These are phyloP conservation scores for Hygrophoropsis aurantiaca DNA, from an alignment of 768 basidiomycete species.

Conservation along the genomic window DNA sequence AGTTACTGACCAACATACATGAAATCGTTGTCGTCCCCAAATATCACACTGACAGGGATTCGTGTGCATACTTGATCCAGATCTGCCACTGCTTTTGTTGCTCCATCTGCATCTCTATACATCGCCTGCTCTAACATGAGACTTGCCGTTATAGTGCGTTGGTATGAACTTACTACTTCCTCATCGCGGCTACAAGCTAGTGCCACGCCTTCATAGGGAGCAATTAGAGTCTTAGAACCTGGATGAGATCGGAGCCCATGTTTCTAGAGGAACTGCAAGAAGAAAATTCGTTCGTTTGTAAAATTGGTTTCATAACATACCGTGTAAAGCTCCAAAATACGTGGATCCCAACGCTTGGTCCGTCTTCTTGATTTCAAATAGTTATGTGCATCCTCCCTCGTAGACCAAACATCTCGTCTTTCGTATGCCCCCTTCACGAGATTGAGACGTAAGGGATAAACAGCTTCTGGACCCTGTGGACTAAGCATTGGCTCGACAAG, in stretches of 20 bases:
- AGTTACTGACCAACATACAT: slow-evolving; percentile 38
- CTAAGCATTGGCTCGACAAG: slow-evolving; percentile 68
- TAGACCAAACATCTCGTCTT: slow-evolving; percentile 53
- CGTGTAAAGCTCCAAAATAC: slow-evolving; percentile 52
- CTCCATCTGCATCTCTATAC: slow-evolving; percentile 60
- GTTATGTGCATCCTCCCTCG: slow-evolving; percentile 39
- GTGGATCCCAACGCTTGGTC: slow-evolving; percentile 50
- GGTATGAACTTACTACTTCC: slow-evolving; percentile 48
- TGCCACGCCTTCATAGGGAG: slow-evolving; percentile 41
- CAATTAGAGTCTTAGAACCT: slow-evolving; percentile 23
- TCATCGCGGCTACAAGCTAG: slow-evolving; percentile 62
- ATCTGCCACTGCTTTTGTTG: slow-evolving; percentile 49
- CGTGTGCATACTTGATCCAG: slow-evolving; percentile 39
- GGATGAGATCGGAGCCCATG: slow-evolving; percentile 44
- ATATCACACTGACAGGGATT: slow-evolving; percentile 52
- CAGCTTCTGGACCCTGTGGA: slow-evolving; percentile 43
- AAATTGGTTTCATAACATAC: slow-evolving; percentile 33
- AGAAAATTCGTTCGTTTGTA: background rate
- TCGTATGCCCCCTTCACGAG: slow-evolving; percentile 50
- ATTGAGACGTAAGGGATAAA: slow-evolving; percentile 37
- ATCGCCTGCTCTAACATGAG: slow-evolving; percentile 44
- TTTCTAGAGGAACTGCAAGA: slow-evolving; percentile 31
- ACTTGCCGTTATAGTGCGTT: background rate
- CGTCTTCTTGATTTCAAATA: slow-evolving; percentile 35
- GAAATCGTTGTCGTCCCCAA: slow-evolving; percentile 52